These are phyloP conservation scores for Aspergillus aculeatinus DNA, from an alignment of 2,329 filamentous ascomycete species.

Conservation along the genomic window DNA sequence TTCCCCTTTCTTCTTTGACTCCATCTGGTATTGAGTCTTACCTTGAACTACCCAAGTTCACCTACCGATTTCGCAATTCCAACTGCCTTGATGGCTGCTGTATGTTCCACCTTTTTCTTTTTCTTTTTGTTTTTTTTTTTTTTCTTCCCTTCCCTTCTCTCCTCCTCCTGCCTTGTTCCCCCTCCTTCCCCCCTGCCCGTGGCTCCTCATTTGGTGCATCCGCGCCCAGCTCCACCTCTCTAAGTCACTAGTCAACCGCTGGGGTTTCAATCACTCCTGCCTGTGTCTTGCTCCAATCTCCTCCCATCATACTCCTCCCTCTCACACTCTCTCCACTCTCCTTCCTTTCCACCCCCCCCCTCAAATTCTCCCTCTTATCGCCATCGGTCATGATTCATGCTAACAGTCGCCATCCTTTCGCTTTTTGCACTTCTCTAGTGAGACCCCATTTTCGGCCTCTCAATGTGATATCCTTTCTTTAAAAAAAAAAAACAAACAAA, in stretches of 20 bases:
- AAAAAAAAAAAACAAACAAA: background rate
- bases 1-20: background rate
- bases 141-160: no score
- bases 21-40: constrained; percentile 5
- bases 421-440: constrained; percentile 20
- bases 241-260: constrained; percentile 17
- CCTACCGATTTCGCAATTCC: constrained; percentile 2
- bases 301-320: background rate
- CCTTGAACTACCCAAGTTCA: background rate
- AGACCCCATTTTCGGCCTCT: constrained; percentile 31
- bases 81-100: constrained; percentile 28
- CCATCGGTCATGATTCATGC: constrained; percentile 15
- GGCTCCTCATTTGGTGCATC: constrained; percentile 25
- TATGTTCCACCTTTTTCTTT: constrained; percentile 25
- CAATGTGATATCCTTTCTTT: constrained; percentile 27
- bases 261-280: constrained; percentile 19
- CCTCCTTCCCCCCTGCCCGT: constrained; percentile 18
- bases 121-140: no score
- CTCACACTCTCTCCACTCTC: background rate
- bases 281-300: constrained; percentile 18
- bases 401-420: constrained; percentile 12
- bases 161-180: constrained; percentile 11
- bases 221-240: constrained; percentile 17
- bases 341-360: background rate
- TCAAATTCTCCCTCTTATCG: constrained; percentile 13